Percentiles rank a stretch among this genome's conserved stretches.
These are phyloP conservation scores for Brassica nigra DNA, from an alignment of 345 rosid species.

Conservation along the genomic window DNA sequence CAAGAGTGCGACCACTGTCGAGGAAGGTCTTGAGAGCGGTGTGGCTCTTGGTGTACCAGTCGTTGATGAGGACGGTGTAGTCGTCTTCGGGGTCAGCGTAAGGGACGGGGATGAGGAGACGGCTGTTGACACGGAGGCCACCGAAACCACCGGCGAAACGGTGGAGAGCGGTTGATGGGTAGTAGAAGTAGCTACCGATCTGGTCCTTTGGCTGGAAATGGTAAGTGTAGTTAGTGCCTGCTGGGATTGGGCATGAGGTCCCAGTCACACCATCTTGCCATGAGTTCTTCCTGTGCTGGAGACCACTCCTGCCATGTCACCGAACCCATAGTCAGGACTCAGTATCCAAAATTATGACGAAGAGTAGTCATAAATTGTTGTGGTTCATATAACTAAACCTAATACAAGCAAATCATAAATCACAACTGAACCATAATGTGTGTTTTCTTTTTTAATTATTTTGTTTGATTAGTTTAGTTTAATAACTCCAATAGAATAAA, in stretches of 20 bases:
- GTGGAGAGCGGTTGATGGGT: slow-evolving; percentile 59
- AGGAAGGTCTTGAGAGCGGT: slow-evolving; percentile 46
- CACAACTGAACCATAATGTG: slow-evolving; percentile 1
- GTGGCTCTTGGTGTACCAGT: slow-evolving; percentile 68
- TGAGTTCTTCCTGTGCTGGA: slow-evolving; percentile 84
- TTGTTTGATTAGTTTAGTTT: neutral
- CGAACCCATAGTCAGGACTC: slow-evolving; percentile 16
- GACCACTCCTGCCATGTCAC: slow-evolving; percentile 58
- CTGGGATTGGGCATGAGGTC: slow-evolving; percentile 71
- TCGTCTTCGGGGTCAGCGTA: slow-evolving; percentile 69
- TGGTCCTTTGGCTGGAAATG: slow-evolving; percentile 89
- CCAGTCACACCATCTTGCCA: slow-evolving; percentile 80
- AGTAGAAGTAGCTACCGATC: slow-evolving; percentile 75
- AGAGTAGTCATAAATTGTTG: neutral
- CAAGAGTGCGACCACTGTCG: slow-evolving; percentile 59
- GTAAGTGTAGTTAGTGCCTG: slow-evolving; percentile 76
- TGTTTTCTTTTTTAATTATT: neutral
- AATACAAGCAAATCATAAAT: neutral
- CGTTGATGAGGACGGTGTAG: slow-evolving; percentile 56
- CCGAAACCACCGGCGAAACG: slow-evolving; percentile 70
- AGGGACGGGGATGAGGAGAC: slow-evolving; percentile 71
- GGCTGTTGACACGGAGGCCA: slow-evolving; percentile 69
- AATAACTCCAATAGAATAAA: neutral
- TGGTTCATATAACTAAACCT: neutral
- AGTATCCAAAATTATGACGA: neutral